Evolutionary conservation across 371 early-diverging fungal species (phyloP), one percentile per base, ranked within the genome.

Genomic region (Dipsacomyces acuminosporus): DNA sequence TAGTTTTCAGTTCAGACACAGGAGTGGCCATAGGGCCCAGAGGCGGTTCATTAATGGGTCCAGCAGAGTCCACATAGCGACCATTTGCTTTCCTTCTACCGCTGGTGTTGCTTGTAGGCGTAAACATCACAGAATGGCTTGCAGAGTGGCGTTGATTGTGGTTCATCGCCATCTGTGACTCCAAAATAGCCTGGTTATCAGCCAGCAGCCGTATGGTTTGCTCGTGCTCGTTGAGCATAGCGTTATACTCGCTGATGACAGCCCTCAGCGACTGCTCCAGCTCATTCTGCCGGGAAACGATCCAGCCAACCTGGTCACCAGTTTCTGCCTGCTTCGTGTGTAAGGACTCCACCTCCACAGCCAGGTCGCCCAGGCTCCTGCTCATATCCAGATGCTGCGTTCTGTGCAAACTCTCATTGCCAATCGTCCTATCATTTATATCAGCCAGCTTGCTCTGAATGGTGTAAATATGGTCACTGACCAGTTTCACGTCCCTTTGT

Each of bases 151-250:
- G n/a, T n/a, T n/a, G n/a, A n/a, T n/a, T n/a, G n/a, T n/a, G n/a
- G n/a, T n/a, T n/a, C n/a, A 30, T 30, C 7, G 30, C 30, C 2
- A 33, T 8, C 33, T 49, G 56, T 4, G 56, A 47, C 25, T 56
- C 56, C 15, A 52, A 33, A 13, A 54, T 34, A 6, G 62, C 51
- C 15, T 62, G 64, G 41, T 36, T 45, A 2, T 56, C 57, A 17
- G 46, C 49, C 17, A 61, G 54, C 33, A 35, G 8, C 3, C 67
- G 43, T 9, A 66, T 56, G 3, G 57, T 26, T 51, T 61, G 62
- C 43, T 66, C 67, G 17, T 66, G 67, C 9, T 61, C 61, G 22
- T 54, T 42, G 20, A 66, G 51, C 67, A 61, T 66, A 6, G 53
- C 40, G 6, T 48, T 50, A 26, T 57, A 66, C 38, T 61, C 67